Conservation (phyloP, 2,329 filamentous ascomycete genomes). For the Alternaria burnsii region DNA sequence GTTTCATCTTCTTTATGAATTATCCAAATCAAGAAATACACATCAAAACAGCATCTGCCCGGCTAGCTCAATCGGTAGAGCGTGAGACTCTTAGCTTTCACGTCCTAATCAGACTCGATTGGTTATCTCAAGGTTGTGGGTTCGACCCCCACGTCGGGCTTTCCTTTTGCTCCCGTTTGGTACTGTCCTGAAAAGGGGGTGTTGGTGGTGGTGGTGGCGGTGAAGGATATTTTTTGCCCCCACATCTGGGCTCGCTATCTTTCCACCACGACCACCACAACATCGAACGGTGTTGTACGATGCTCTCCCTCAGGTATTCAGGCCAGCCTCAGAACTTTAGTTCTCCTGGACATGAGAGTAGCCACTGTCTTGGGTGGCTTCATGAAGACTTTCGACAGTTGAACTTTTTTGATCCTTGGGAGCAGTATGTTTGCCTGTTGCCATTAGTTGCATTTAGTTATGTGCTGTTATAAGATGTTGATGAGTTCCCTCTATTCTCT, state of each 20-base stretch:
- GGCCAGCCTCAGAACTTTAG: not conserved
- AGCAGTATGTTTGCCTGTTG: not conserved
- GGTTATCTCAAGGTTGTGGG: constrained; percentile 8
- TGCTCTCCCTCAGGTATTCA: not conserved
- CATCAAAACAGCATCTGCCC: constrained; percentile 1
- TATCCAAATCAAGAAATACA: not conserved
- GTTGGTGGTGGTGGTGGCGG: not conserved
- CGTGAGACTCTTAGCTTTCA: constrained; percentile 51
- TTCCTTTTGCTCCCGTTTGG: not conserved
- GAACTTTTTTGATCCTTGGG: not conserved
- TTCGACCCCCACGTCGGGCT: constrained; percentile 1
- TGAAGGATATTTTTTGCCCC: not conserved
- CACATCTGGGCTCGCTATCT: not conserved
- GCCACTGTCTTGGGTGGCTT: not conserved
- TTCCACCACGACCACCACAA: not conserved
- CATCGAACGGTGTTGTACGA: not conserved
- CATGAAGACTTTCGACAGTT: not conserved
- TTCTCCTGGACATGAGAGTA: not conserved
- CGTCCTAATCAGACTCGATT: constrained; percentile 7
- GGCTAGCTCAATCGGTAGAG: constrained; percentile 50
- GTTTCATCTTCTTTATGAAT: rapidly evolving
- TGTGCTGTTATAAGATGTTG: not conserved
- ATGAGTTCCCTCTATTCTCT: not conserved
- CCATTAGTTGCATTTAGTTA: not conserved
- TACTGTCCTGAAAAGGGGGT: not conserved